A percentile compares a stretch with the other conserved stretches of the same genome.
Evolutionary conservation across 768 basidiomycete genomes (phyloP).

Genomic region (Multifurca ochricompacta): DNA sequence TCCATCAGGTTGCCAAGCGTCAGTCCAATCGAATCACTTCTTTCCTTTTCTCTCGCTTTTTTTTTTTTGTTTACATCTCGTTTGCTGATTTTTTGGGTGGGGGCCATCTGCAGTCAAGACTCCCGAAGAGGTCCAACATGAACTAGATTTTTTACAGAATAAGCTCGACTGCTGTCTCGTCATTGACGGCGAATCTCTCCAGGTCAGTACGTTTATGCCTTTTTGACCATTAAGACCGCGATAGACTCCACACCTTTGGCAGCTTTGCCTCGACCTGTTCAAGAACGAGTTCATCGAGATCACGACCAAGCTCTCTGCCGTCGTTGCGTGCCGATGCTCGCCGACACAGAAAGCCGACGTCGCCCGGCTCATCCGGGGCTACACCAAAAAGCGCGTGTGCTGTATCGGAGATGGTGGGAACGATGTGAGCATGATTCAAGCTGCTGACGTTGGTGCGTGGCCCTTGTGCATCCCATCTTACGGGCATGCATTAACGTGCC

Average conservation of each 20-base stretch:
- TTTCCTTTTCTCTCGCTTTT: constrained; percentile 16
- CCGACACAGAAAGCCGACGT: constrained; percentile 99
- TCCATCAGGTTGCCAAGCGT: constrained; percentile 95
- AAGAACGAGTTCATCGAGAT: constrained; percentile 94
- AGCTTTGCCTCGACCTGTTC: constrained; percentile 90
- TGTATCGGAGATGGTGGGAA: constrained; percentile 99
- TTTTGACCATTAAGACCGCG: neutral
- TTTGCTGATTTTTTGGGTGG: constrained; percentile 5
- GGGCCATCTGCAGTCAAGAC: constrained; percentile 75
- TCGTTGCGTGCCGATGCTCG: constrained; percentile 96
- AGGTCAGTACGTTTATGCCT: constrained; percentile 40
- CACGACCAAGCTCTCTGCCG: constrained; percentile 90
- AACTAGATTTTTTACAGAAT: constrained; percentile 88
- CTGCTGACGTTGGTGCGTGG: constrained; percentile 89
- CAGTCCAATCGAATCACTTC: constrained; percentile 25
- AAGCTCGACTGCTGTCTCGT: constrained; percentile 97
- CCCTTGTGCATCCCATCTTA: neutral
- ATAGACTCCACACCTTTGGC: neutral
- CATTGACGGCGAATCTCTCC: constrained; percentile 94
- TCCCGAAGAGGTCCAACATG: constrained; percentile 70
- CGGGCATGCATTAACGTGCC: too few species aligned
- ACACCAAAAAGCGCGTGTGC: constrained; percentile 92
- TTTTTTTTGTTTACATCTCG: neutral
- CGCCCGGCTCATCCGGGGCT: constrained; percentile 81
- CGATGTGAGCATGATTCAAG: constrained; percentile 99